Conservation (phyloP, 345 rosid genomes). For the Rhizophora apiculata region DNA sequence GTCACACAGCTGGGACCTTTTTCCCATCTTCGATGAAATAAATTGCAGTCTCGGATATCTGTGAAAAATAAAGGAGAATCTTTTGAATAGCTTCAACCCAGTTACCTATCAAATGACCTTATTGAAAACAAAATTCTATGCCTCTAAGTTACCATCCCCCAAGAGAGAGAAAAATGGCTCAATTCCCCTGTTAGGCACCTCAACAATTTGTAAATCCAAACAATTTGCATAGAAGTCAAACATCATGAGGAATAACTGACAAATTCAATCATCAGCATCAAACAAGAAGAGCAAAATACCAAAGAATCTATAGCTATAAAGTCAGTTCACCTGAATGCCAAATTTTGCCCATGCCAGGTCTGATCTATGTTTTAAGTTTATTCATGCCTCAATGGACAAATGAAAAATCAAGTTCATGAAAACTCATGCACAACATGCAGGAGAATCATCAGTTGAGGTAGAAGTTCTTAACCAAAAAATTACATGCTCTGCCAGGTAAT, state of each 20-base stretch:
- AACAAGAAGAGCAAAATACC: too few species aligned
- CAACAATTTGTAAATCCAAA: too few species aligned
- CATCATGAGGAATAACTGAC: too few species aligned
- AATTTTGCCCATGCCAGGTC: background rate
- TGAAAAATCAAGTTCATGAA: background rate
- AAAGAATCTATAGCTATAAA: too few species aligned
- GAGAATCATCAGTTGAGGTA: background rate
- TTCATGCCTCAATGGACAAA: background rate
- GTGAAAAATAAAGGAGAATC: background rate
- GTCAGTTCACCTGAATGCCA: background rate
- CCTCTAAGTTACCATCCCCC: too few species aligned
- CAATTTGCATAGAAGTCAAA: too few species aligned
- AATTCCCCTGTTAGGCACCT: too few species aligned
- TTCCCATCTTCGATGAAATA: constrained; percentile 52
- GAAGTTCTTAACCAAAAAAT: constrained; percentile 10
- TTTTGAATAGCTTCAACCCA: background rate
- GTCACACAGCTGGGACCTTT: constrained; percentile 77
- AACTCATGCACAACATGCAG: background rate
- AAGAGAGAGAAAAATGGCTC: too few species aligned
- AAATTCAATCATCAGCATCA: too few species aligned
- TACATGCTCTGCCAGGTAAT: background rate
- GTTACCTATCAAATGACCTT: too few species aligned
- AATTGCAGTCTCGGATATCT: constrained; percentile 22
- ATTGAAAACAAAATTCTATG: too few species aligned
- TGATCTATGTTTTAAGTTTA: background rate